Percentiles rank a stretch among this genome's conserved stretches.
Evolutionary conservation across 257 asterid species (phyloP).

Genomic region (Solanum neorickii): DNA sequence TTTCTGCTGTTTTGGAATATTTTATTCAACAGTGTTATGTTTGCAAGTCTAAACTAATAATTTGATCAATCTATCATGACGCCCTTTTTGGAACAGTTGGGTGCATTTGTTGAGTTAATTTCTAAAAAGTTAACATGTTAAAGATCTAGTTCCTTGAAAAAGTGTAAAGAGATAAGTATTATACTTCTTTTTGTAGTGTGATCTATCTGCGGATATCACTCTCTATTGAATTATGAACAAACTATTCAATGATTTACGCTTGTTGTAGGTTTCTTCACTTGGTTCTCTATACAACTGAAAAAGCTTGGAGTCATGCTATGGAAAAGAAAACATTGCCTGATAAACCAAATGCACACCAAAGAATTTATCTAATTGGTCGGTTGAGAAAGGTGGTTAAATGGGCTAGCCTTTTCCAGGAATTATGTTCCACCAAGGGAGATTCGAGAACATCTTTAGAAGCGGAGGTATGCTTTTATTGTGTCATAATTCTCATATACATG

Average conservation of each 20-base stretch:
- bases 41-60: background rate
- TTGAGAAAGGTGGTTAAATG: conserved; percentile 90
- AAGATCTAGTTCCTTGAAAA: background rate
- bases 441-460: conserved; percentile 96
- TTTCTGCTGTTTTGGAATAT: background rate
- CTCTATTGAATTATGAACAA: background rate
- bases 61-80: background rate
- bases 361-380: conserved; percentile 87
- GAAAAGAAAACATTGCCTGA: conserved; percentile 94
- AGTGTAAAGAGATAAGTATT: background rate
- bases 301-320: conserved; percentile 99
- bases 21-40: background rate
- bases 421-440: conserved; percentile 81
- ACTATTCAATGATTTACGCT: background rate
- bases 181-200: background rate
- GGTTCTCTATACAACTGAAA: conserved; percentile 80
- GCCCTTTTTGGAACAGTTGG: background rate
- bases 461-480: conserved; percentile 40
- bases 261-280: conserved; percentile 76
- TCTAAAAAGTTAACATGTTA: background rate
- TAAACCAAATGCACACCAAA: conserved; percentile 92
- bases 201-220: background rate
- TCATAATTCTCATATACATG: background rate
- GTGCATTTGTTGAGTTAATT: background rate
- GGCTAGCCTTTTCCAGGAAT: conserved; percentile 77